Percentiles rank a stretch among this genome's conserved stretches.
Conservation (phyloP, 495 filamentous ascomycete species). For the Chaetomium cochliodes region DNA sequence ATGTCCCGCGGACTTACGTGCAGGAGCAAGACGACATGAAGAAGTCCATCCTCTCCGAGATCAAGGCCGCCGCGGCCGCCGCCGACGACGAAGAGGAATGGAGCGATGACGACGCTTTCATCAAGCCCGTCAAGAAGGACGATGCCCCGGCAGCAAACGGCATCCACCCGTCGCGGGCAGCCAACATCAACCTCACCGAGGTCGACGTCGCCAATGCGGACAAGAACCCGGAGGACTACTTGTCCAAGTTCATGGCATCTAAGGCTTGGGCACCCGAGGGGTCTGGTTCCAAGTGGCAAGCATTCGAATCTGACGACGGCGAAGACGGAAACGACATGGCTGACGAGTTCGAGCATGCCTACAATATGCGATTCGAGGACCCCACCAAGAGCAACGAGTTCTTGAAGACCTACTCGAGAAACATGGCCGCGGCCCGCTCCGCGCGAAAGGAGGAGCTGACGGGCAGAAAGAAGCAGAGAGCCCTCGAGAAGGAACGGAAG, state of each 20-base stretch:
- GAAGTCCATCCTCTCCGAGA: conserved; percentile 68
- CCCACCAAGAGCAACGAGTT: conserved; percentile 79
- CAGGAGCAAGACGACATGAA: conserved; percentile 86
- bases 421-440: conserved; percentile 71
- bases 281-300: conserved; percentile 54
- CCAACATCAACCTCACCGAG: conserved; percentile 51
- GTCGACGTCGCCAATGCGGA: conserved; percentile 76
- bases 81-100: conserved; percentile 55
- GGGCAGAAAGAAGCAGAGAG: conserved; percentile 70
- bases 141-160: conserved; percentile 31
- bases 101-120: conserved; percentile 69
- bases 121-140: conserved; percentile 57
- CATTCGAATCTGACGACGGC: conserved; percentile 90
- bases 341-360: conserved; percentile 87
- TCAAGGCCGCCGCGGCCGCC: conserved; percentile 61
- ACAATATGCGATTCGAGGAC: conserved; percentile 95
- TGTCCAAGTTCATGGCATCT: conserved; percentile 84
- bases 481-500: conserved; percentile 70
- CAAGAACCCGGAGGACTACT: conserved; percentile 82
- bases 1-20: conserved; percentile 65
- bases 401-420: conserved; percentile 81
- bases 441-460: conserved; percentile 80
- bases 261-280: conserved; percentile 75
- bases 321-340: conserved; percentile 78
- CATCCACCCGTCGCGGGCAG: conserved; percentile 49